Base-by-base conservation (phyloP, 257 asterid genomes). In the Ballota nigra region DNA sequence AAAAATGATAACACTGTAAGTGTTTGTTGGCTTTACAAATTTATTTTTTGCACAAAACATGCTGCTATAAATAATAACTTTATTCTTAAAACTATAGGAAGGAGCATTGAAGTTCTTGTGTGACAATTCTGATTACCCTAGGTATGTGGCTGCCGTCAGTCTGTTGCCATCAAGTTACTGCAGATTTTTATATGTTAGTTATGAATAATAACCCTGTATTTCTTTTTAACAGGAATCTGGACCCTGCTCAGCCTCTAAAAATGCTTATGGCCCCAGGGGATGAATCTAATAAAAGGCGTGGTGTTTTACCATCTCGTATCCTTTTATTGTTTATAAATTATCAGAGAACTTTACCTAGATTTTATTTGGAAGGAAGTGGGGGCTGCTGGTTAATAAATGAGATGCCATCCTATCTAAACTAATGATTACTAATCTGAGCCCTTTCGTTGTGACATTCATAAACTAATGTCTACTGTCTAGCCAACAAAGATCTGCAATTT, bases 281-380 rank as follows among this genome's bases (percentile, higher is more conserved):
- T 66, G 97, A 95, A 34, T 81, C 91, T 65, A 81, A 83, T 80
- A 95, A 86, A 83, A 85, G 79, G 83, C 78, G 83, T 80, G 97
- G 96, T 67, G 89, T 77, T 77, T 63, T 80, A 73, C 80, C 91
- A 62, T 85, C 91, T 36, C 84, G 99, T 95, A 95, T 95, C 98
- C 98, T 95, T 86, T 28, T 55, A n/a, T 43, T 38, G 36, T 56
- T 80, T 19, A 16, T 78, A 28, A 68, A 61, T 40, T 36, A 64
- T 77, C 59, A 18, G 49, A 70, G 67, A 73, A 72, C 40, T 34
- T 26, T 38, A 45, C 57, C 20, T 63, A 55, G 65, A n/a, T 71
- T 75, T 67, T 71, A 66, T 64, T 33, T 28, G 47, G 13, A 67
- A 56, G 24, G 18, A 58, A 36, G 49, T 22, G 52, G 68, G 41